These are phyloP conservation scores for Penicillium mononematosum DNA, from an alignment of 495 filamentous ascomycete genomes.

Conservation along the genomic window DNA sequence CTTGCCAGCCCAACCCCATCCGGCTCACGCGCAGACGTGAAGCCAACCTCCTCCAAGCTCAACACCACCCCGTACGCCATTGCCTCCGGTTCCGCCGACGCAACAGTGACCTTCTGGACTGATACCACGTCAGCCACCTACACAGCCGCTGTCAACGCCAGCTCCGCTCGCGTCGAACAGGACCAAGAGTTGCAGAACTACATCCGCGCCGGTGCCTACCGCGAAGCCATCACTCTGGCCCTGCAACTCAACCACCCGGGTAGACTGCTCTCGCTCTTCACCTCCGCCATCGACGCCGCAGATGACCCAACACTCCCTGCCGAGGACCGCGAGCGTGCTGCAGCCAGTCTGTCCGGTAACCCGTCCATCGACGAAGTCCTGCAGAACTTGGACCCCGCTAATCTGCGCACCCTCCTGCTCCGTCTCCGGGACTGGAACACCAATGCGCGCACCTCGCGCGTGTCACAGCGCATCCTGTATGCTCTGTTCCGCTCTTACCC, in stretches of 20 bases:
- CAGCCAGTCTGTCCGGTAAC: conserved; percentile 61
- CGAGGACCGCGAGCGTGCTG: conserved; percentile 25
- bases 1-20: conserved; percentile 66
- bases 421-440: conserved; percentile 95
- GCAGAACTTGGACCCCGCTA: conserved; percentile 70
- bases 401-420: conserved; percentile 75
- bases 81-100: conserved; percentile 86
- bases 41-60: conserved; percentile 31
- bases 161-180: conserved; percentile 80
- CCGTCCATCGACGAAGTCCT: conserved; percentile 83
- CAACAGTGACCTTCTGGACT: conserved; percentile 89
- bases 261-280: conserved; percentile 79
- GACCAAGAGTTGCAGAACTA: conserved; percentile 91
- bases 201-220: conserved; percentile 79
- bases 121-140: conserved; percentile 85
- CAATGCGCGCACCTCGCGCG: conserved; percentile 78
- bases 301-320: conserved; percentile 34
- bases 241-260: conserved; percentile 91
- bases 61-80: conserved; percentile 57
- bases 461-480: conserved; percentile 84
- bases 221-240: conserved; percentile 87
- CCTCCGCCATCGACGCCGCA: conserved; percentile 65
- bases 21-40: conserved; percentile 39
- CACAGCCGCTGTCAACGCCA: conserved; percentile 63
- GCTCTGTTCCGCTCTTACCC: conserved; percentile 76